These are phyloP conservation scores for Hypoxylon rickii DNA, from an alignment of 495 filamentous ascomycete species.

Conservation along the genomic window DNA sequence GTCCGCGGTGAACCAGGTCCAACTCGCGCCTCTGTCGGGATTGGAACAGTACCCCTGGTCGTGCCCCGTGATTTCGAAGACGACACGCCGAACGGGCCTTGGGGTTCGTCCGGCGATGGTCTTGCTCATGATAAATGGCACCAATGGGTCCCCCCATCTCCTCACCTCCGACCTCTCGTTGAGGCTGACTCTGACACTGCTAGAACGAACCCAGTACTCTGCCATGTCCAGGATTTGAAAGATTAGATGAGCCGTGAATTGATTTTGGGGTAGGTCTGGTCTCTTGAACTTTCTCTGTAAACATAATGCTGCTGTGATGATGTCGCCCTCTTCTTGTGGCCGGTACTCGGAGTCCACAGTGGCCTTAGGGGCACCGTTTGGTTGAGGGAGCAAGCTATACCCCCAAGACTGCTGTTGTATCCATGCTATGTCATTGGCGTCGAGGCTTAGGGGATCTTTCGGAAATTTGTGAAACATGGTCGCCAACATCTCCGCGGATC, in stretches of 20 bases:
- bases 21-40: constrained; percentile 16
- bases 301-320: constrained; percentile 15
- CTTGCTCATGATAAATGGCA: constrained; percentile 22
- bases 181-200: constrained; percentile 19
- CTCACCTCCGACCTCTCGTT: constrained; percentile 17
- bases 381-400: not conserved
- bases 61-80: constrained; percentile 28
- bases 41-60: constrained; percentile 29
- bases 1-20: constrained; percentile 32
- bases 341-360: not conserved
- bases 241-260: not conserved
- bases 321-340: constrained; percentile 20
- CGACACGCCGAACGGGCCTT: constrained; percentile 22
- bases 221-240: constrained; percentile 28
- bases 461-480: constrained; percentile 3
- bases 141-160: constrained; percentile 24
- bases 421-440: constrained; percentile 17
- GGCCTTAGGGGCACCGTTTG: not conserved
- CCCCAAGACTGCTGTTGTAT: constrained; percentile 23
- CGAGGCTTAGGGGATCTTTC: not conserved
- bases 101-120: constrained; percentile 7
- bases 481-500: constrained; percentile 5
- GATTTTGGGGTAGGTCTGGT: not conserved
- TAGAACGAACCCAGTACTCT: constrained; percentile 29
- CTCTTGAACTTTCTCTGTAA: constrained; percentile 10